Percentiles rank a stretch among this genome's conserved stretches.
Evolutionary conservation across 257 asterid species (phyloP).

Genomic region (Dorcoceras hygrometricum): DNA sequence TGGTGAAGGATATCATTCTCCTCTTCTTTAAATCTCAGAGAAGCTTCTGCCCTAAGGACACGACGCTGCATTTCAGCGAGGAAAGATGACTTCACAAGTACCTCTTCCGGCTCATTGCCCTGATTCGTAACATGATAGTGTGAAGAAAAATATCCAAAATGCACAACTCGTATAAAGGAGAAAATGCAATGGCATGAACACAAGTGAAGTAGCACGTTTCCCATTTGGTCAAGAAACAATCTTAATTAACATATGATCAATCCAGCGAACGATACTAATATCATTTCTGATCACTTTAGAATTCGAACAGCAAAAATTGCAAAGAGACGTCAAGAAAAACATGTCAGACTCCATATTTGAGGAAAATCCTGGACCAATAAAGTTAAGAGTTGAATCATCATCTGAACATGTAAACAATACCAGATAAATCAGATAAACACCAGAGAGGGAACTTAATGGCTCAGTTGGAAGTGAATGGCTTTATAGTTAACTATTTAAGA

Average conservation of each 20-base stretch:
- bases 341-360: background rate
- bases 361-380: background rate
- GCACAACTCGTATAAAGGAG: background rate
- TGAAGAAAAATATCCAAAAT: background rate
- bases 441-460: background rate
- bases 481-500: no score
- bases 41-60: slow-evolving; percentile 83
- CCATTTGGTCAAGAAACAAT: background rate
- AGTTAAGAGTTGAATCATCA: background rate
- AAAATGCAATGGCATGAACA: background rate
- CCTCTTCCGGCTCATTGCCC: slow-evolving; percentile 77
- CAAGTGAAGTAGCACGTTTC: background rate
- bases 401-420: background rate
- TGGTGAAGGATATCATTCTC: slow-evolving; percentile 89
- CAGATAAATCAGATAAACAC: background rate
- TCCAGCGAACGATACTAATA: background rate
- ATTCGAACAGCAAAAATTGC: background rate
- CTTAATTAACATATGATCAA: background rate
- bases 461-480: background rate
- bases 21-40: slow-evolving; percentile 80
- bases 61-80: slow-evolving; percentile 94
- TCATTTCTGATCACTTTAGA: background rate
- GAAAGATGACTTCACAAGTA: slow-evolving; percentile 84
- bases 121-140: slow-evolving; percentile 26
- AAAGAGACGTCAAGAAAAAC: background rate